phyloP scores from a whole-genome alignment of 1,284 basidiomycete species.

The Cryptococcus hybrid region DNA sequence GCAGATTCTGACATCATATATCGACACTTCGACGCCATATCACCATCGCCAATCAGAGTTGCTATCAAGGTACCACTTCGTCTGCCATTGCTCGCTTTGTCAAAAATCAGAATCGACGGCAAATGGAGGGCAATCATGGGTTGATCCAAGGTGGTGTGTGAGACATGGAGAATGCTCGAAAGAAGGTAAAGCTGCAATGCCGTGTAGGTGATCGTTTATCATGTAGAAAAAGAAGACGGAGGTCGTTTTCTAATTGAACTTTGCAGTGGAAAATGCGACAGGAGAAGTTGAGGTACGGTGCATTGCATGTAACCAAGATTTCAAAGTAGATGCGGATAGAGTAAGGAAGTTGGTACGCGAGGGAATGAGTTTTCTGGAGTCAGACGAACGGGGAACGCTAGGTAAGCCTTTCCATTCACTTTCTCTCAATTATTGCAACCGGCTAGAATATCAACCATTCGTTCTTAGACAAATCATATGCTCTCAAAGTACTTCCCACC shows the following conservation, averaged over 20 bases:
- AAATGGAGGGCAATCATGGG: constrained; percentile 15
- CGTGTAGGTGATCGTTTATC: constrained; percentile 20
- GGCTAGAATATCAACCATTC: neutral
- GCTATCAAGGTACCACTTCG: constrained; percentile 73
- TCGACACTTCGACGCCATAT: constrained; percentile 73
- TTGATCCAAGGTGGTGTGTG: constrained; percentile 66
- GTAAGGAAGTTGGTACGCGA: constrained; percentile 62
- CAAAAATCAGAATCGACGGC: constrained; percentile 14
- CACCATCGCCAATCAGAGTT: constrained; percentile 61
- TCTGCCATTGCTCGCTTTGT: constrained; percentile 69
- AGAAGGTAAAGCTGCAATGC: constrained; percentile 21
- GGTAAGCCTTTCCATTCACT: constrained; percentile 21
- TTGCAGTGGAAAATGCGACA: constrained; percentile 53
- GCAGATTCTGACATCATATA: constrained; percentile 67
- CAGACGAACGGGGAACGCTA: constrained; percentile 61
- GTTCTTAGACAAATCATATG: constrained; percentile 54
- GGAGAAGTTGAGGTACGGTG: constrained; percentile 50
- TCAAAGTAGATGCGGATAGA: constrained; percentile 54
- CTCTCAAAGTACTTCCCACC: constrained; percentile 37
- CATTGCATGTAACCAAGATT: constrained; percentile 57
- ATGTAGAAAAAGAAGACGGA: neutral
- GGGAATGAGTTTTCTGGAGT: constrained; percentile 66
- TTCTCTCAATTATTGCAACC: neutral
- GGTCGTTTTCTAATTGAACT: neutral
- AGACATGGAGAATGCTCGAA: constrained; percentile 25